These are phyloP conservation scores for Erysimum cheiri DNA, from an alignment of 441 rosid genomes.

Conservation along the genomic window DNA sequence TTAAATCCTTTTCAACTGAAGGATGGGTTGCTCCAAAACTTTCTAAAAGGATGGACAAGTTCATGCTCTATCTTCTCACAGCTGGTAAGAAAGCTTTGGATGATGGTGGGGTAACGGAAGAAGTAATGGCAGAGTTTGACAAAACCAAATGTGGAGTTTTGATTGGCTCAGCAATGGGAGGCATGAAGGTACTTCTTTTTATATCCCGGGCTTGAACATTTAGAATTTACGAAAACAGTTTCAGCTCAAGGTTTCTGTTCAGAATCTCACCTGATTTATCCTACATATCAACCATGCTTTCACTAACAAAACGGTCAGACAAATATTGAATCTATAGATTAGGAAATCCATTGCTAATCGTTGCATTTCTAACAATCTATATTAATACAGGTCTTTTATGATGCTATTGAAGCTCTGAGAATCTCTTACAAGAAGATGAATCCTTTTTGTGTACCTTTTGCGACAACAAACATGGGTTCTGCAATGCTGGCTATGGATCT, in stretches of 20 bases:
- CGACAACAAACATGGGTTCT: constrained; percentile 98
- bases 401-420: constrained; percentile 90
- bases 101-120: constrained; percentile 89
- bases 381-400: constrained; percentile 74
- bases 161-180: constrained; percentile 91
- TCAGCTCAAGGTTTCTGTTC: constrained; percentile 17
- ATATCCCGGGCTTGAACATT: neutral
- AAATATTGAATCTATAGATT: constrained; percentile 1
- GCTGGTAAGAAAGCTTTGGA: constrained; percentile 98
- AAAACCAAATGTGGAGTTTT: constrained; percentile 79
- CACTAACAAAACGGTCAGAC: neutral
- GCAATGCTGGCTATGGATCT: constrained; percentile 97
- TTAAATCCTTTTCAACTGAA: constrained; percentile 86
- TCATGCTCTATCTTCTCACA: constrained; percentile 95
- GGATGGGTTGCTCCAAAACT: constrained; percentile 95
- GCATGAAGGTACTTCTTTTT: constrained; percentile 65
- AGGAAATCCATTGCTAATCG: constrained; percentile 1
- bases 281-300: neutral
- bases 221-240: neutral
- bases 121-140: constrained; percentile 75
- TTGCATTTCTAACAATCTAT: constrained; percentile 25
- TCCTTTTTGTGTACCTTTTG: constrained; percentile 95
- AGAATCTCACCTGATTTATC: constrained; percentile 1
- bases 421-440: constrained; percentile 91
- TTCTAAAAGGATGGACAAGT: constrained; percentile 95